Percentiles rank a stretch among this genome's conserved stretches.
Conservation (phyloP, 768 basidiomycete species). For the Serendipita sp. region DNA sequence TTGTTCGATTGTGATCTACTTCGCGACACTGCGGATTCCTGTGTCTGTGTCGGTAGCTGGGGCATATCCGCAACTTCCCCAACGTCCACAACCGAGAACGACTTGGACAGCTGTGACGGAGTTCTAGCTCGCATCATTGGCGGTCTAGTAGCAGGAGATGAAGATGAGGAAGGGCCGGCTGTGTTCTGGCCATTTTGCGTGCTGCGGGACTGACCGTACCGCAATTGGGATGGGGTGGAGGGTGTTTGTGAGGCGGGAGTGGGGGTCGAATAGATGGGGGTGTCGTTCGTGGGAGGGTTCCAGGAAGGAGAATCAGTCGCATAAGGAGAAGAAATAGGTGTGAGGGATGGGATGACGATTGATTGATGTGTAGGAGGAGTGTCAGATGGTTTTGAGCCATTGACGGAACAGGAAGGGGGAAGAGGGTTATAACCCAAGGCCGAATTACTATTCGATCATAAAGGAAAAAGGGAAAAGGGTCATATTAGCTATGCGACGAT, state of each 20-base stretch:
- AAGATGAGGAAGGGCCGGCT: neutral
- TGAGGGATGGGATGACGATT: neutral
- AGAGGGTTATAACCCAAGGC: neutral
- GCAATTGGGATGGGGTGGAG: neutral
- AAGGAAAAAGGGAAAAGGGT: neutral
- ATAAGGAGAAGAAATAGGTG: neutral
- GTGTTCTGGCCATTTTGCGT: neutral
- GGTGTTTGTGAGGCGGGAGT: neutral
- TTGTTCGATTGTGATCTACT: neutral
- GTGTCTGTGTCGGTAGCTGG: neutral
- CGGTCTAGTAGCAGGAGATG: neutral
- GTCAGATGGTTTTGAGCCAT: neutral
- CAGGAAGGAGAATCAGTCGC: neutral
- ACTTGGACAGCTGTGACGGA: conserved; percentile 3
- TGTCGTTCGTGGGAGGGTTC: neutral
- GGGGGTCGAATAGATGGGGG: neutral
- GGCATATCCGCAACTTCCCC: conserved; percentile 3
- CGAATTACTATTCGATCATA: neutral
- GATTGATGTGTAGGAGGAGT: neutral
- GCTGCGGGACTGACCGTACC: neutral
- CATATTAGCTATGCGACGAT: neutral
- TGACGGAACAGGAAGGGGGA: neutral
- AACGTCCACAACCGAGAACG: neutral
- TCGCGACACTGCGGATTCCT: neutral
- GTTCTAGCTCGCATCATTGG: neutral